Conservation (phyloP, 345 rosid species). For the rapeseed (Brassica napus) region DNA sequence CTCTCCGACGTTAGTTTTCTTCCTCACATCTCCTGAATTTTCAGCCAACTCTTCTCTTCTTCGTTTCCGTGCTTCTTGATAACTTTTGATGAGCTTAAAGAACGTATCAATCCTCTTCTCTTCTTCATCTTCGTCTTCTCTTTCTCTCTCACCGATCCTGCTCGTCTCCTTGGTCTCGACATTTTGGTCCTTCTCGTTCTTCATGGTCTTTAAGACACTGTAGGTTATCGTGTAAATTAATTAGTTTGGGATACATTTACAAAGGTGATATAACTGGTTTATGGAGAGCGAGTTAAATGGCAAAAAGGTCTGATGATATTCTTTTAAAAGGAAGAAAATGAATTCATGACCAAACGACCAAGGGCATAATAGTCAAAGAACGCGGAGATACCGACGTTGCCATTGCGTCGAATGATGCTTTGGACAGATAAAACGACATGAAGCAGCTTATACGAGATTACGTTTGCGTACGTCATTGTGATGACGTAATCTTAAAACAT, state of each 20-base stretch:
- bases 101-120: conserved; percentile 37
- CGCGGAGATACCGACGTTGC: background rate
- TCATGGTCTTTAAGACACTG: conserved; percentile 3
- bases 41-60: conserved; percentile 22
- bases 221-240: background rate
- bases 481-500: conserved; percentile 14
- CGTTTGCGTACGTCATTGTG: background rate
- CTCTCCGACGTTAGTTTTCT: conserved; percentile 21
- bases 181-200: conserved; percentile 26
- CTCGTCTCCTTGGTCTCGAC: conserved; percentile 22
- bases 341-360: background rate
- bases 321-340: conserved; percentile 15
- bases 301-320: conserved; percentile 8
- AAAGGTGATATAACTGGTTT: background rate
- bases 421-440: conserved; percentile 3
- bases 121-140: conserved; percentile 36
- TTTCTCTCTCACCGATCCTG: background rate
- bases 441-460: conserved; percentile 4
- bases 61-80: conserved; percentile 37
- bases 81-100: conserved; percentile 34
- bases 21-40: background rate
- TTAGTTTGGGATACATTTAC: conserved; percentile 25
- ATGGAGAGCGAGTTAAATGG: conserved; percentile 2
- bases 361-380: conserved; percentile 13
- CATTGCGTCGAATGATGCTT: conserved; percentile 17